These are phyloP conservation scores for Xanthoconium purpureum DNA, from an alignment of 768 basidiomycete genomes.

Conservation along the genomic window DNA sequence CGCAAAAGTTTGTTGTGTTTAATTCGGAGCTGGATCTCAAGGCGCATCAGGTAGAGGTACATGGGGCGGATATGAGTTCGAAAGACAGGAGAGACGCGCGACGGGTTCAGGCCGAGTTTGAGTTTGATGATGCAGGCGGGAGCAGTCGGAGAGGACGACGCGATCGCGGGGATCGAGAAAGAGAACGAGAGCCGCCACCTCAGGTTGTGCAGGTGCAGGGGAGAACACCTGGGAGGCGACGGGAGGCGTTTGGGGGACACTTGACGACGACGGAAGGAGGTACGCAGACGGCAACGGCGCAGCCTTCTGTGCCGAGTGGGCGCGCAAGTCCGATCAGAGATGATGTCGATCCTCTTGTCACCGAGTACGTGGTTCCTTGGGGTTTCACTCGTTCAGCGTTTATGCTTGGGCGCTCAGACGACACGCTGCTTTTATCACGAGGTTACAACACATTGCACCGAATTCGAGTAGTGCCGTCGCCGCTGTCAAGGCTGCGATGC, in stretches of 20 bases:
- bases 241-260: constrained; percentile 60
- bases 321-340: constrained; percentile 33
- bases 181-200: constrained; percentile 42
- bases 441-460: constrained; percentile 56
- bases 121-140: constrained; percentile 58
- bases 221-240: constrained; percentile 41
- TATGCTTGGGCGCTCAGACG: constrained; percentile 43
- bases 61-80: constrained; percentile 70
- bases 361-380: constrained; percentile 48
- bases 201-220: constrained; percentile 23
- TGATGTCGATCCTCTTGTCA: constrained; percentile 51
- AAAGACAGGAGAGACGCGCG: constrained; percentile 67
- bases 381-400: not conserved
- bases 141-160: constrained; percentile 45
- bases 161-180: constrained; percentile 47
- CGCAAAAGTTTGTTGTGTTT: constrained; percentile 94
- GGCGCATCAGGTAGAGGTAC: constrained; percentile 86
- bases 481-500: constrained; percentile 70
- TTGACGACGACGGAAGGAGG: constrained; percentile 43
- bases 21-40: constrained; percentile 82
- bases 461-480: constrained; percentile 57
- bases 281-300: constrained; percentile 6
- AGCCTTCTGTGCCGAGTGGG: constrained; percentile 20
- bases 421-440: constrained; percentile 59
- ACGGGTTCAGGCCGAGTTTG: constrained; percentile 62